Base-by-base conservation (phyloP, 305 asterid genomes). In the Plantago lanceolata region DNA sequence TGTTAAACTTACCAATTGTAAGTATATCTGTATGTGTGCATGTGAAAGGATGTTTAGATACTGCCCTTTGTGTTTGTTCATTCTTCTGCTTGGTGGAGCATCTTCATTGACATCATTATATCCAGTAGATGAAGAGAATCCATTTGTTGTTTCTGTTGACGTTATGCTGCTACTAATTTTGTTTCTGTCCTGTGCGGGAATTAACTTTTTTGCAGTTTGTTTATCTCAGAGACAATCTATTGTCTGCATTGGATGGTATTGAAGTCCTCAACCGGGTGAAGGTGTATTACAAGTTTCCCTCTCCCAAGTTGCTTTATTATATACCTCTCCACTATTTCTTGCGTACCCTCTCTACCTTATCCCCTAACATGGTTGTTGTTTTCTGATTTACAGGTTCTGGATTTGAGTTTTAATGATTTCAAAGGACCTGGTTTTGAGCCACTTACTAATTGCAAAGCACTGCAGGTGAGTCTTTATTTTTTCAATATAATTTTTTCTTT, bases 391-490 rank as follows among this genome's bases (percentile, higher is more conserved):
- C 76, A 94, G 99, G 99, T 94, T 83, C 96, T 94, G 74, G 99
- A 94, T 79, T 83, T 94, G 84, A 94, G 99, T 76, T 94, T 94
- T 76, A 94, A 94, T 73, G 96, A 94, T 75, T 94, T 94, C 83
- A 94, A 85, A 79, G 99, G 97, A 63, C 99, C 96, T 72, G 97
- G 99, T 64, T 94, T 94, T 78, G 96, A 88, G 79, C 97, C 96
- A 48, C 99, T 94, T 57, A 90, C 74, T 73, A 90, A 86, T 73
- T 94, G 99, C 90, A 86, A 83, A 77, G 87, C 89, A 65, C 76
- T 94, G 66, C 99, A 90, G 97, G 99, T 94, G 63, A 66, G 47
- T 40, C 71, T 64, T 74, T 35, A 47, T 68, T 53, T 17, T 44
- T 54, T 3, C 28, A 17, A 68, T 64, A 11, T 33, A 61, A 18